Conservation (phyloP, 495 filamentous ascomycete species). For the Thermothielavioides terrestris region DNA sequence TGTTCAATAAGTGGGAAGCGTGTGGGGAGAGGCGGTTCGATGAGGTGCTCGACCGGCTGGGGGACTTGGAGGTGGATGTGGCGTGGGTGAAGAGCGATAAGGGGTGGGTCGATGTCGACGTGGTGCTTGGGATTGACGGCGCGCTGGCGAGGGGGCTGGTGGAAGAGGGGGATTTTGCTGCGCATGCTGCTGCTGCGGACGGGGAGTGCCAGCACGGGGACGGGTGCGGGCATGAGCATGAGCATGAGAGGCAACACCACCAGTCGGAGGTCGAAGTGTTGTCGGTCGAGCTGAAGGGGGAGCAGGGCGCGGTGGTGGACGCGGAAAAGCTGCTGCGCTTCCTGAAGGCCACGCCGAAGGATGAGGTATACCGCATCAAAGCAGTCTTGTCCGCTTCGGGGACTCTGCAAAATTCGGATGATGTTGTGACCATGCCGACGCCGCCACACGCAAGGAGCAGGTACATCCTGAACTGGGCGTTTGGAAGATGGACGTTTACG, state of each 20-base stretch:
- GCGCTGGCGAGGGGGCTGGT: constrained; percentile 56
- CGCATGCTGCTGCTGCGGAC: background rate
- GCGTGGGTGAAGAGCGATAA: constrained; percentile 72
- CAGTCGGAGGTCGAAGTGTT: constrained; percentile 87
- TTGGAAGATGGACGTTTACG: constrained; percentile 89
- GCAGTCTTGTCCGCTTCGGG: constrained; percentile 58
- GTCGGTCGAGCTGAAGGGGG: constrained; percentile 53
- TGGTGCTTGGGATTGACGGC: constrained; percentile 82
- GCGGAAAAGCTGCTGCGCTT: constrained; percentile 55
- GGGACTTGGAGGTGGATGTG: constrained; percentile 73
- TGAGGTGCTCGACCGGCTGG: constrained; percentile 70
- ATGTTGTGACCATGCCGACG: constrained; percentile 25
- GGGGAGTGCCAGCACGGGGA: constrained; percentile 14
- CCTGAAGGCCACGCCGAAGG: constrained; percentile 64
- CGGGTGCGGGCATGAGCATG: constrained; percentile 23
- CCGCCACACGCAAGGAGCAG: constrained; percentile 19
- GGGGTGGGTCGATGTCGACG: constrained; percentile 63
- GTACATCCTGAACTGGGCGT: constrained; percentile 96
- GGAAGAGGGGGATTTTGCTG: constrained; percentile 15
- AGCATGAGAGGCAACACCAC: constrained; percentile 42
- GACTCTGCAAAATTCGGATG: constrained; percentile 53
- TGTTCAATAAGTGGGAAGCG: constrained; percentile 93
- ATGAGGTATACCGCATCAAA: constrained; percentile 95
- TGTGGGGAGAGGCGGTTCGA: constrained; percentile 67
- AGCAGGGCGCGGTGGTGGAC: constrained; percentile 43